Evolutionary conservation across 495 filamentous ascomycete species (phyloP), one percentile per base, ranked within the genome.

Genomic region (Penicillium fimorum): DNA sequence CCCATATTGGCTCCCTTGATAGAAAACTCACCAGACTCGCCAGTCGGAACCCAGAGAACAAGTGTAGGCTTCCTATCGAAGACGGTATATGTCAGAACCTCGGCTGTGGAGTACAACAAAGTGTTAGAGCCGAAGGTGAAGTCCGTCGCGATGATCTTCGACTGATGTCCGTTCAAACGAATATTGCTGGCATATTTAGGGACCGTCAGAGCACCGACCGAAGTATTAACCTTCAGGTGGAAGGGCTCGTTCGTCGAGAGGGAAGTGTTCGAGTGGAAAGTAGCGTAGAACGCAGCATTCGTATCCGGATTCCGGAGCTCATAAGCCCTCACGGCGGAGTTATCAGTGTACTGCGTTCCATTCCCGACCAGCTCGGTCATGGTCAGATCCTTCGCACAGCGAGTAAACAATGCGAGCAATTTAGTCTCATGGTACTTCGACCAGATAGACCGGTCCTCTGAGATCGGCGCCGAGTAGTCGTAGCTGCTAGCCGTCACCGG

Each of bases 361-460:
- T 85, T 85, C 7, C 78, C 81, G 22, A 81, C 57, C 55, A 81
- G 74, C 32, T 83, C 72, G 0, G 81, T 82, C 47, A 74, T 67
- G 0, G 80, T 76, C 45, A 86, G 66, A 50, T 85, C 82, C 35
- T 67, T 65, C 12, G 82, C 78, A 45, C 76, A 74, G 11, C 82
- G 72, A 1, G 78, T 79, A 46, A 87, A 85, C 60, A 84, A 57
- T 1, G 76, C 77, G 18, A 86, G 60, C 40, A 82, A 68, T 55
- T 87, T 87, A 8, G 81, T 85, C 65, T 86, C 82, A 50, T 79
- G 75, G 58, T 80, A 85, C 57, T 87, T 87, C 43, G 71, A 71
- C 2, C 78, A 72, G 27, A 87, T 82, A 10, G 68, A 67, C n/a
- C 84, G 76, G 53, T 79, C 78, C 51, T 86, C 83, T 3, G 77